Evolutionary conservation across 148 eudicot genomes (phyloP).

Genomic region (Rhododendron simsii): DNA sequence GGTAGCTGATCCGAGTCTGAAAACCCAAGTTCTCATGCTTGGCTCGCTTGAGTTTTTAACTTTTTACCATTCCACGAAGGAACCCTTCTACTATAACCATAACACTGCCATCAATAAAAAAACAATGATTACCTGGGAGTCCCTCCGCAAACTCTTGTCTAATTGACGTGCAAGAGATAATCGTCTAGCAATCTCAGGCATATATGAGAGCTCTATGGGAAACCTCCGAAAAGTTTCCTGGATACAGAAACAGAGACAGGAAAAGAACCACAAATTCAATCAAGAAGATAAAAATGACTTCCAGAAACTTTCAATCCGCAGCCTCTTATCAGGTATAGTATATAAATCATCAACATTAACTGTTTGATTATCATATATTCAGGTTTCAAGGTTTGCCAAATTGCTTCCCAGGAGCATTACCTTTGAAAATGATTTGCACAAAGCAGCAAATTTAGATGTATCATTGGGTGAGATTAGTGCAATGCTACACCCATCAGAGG

Average conservation of each 20-base stretch:
- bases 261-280: neutral
- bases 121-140: conserved; percentile 55
- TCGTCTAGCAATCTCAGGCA: conserved; percentile 74
- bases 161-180: conserved; percentile 90
- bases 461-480: conserved; percentile 80
- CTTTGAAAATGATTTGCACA: conserved; percentile 89
- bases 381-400: neutral
- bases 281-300: neutral
- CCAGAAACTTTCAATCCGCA: neutral
- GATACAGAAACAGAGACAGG: conserved; percentile 15
- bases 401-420: conserved; percentile 28
- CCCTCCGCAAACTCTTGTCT: conserved; percentile 73
- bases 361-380: neutral
- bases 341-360: neutral
- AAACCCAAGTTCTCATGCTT: neutral
- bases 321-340: neutral
- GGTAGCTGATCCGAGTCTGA: neutral
- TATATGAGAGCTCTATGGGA: conserved; percentile 74
- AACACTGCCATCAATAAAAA: neutral
- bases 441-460: conserved; percentile 65
- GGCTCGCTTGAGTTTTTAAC: neutral
- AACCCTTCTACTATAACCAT: neutral
- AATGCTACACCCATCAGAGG: conserved; percentile 88
- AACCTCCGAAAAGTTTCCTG: conserved; percentile 81
- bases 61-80: neutral